Base-by-base conservation (phyloP, 345 rosid species). In the Boechera stricta region DNA sequence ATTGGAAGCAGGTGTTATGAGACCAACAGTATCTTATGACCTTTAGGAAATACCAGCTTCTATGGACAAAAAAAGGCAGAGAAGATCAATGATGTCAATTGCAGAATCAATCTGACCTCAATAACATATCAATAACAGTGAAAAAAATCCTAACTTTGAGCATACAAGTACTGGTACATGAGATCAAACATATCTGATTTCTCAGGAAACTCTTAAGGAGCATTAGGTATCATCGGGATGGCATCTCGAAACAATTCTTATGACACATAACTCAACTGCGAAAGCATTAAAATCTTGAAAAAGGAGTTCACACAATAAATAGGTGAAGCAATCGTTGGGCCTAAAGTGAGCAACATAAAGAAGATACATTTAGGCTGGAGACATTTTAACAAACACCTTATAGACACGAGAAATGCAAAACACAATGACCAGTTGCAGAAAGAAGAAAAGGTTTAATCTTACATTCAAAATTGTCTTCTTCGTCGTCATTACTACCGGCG, bases 381-480 rank as follows among this genome's bases (percentile, higher is more conserved):
- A 53, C 82, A 79, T 73, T 79, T 67, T 21, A 73, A 52, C 82
- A 61, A 79, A 79, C 82, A 67, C 70, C 69, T 79, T 60, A 4
- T 2, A 73, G 74, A 51, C 78, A 53, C 1, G 29, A 64, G 33
- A 33, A 52, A 41, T 18, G 42, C 29, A 75, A 39, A 48, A 75
- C 61, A 21, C 48, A 10, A 41, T 41, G 13, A 41, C 12, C 65
- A 16, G 1, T 8, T 8, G 42, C 5, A 3, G 10, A 45, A 10
- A 29, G 15, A 59, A 53, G 53, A 36, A 4, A 51, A 42, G 39
- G 51, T 0, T 35, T 8, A 35, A 45, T 11, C 33, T 76, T 79
- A 85, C 94, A 68, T 0, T 75, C 78, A 71, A 71, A 39, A 13
- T 62, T 63, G 79, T 77, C 78, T 63, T 66, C 66, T 75, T 67